Percentiles rank a stretch among this genome's conserved stretches.
phyloP scores from a whole-genome alignment of 129 eudicot species.

The Helianthus tuberosus region DNA sequence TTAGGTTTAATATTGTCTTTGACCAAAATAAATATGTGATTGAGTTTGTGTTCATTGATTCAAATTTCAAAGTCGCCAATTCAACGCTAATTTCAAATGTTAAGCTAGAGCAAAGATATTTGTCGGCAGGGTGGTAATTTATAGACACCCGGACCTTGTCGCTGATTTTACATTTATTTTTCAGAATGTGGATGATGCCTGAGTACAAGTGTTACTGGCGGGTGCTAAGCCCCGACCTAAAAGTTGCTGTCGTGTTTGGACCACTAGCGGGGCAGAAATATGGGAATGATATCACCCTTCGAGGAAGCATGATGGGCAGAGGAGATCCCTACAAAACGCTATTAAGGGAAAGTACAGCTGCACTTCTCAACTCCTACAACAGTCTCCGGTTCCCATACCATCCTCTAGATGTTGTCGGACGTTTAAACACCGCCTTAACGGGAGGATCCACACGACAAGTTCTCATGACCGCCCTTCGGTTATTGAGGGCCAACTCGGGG shows the following conservation, averaged over 20 bases:
- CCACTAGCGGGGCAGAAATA: slow-evolving; percentile 60
- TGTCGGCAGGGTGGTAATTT: not conserved
- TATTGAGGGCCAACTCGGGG: slow-evolving; percentile 81
- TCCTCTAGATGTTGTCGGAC: slow-evolving; percentile 52
- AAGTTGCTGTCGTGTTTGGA: slow-evolving; percentile 72
- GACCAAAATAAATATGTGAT: not conserved
- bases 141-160: not conserved
- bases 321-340: slow-evolving; percentile 86
- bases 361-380: slow-evolving; percentile 82
- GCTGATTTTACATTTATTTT: not conserved
- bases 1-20: not conserved
- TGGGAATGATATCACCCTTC: slow-evolving; percentile 67
- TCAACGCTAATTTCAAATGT: not conserved
- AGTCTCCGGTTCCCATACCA: slow-evolving; percentile 67
- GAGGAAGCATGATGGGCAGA: slow-evolving; percentile 58
- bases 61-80: not conserved
- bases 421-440: slow-evolving; percentile 52
- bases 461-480: slow-evolving; percentile 69
- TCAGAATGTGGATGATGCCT: slow-evolving; percentile 69
- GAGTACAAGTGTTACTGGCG: slow-evolving; percentile 85
- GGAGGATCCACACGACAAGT: slow-evolving; percentile 61
- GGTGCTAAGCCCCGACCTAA: slow-evolving; percentile 63
- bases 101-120: not conserved
- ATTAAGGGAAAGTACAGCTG: slow-evolving; percentile 77
- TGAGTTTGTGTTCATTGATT: not conserved